Conservation (phyloP, 2,329 filamentous ascomycete species). For the Curvularia spicifera region DNA sequence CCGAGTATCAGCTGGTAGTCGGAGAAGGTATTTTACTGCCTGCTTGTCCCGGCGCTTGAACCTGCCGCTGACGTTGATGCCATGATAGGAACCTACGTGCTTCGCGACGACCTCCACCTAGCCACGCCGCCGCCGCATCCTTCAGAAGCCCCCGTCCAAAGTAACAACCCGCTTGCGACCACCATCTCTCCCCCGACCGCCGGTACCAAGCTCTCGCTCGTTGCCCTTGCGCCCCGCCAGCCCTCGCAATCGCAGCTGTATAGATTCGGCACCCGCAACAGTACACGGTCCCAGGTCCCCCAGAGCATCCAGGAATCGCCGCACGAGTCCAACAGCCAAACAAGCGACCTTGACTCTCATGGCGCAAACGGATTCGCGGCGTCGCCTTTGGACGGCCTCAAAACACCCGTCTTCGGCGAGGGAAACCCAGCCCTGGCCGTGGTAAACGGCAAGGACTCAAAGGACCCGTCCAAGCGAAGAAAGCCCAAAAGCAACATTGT, state of each 20-base stretch:
- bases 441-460: slow-evolving; percentile 70
- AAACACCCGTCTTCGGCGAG: slow-evolving; percentile 78
- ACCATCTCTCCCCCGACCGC: slow-evolving; percentile 80
- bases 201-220: slow-evolving; percentile 83
- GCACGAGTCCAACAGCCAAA: slow-evolving; percentile 53
- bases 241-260: slow-evolving; percentile 53
- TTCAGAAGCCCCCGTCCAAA: slow-evolving; percentile 84
- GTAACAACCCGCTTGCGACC: slow-evolving; percentile 90
- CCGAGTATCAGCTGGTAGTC: slow-evolving; percentile 88
- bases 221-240: slow-evolving; percentile 67
- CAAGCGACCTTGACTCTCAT: slow-evolving; percentile 55
- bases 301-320: slow-evolving; percentile 55
- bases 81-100: slow-evolving; percentile 77
- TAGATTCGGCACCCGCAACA: slow-evolving; percentile 51
- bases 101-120: slow-evolving; percentile 89
- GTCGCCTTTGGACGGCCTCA: slow-evolving; percentile 39
- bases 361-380: slow-evolving; percentile 46
- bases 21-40: slow-evolving; percentile 74
- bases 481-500: slow-evolving; percentile 99
- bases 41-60: slow-evolving; percentile 2
- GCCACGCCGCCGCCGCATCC: slow-evolving; percentile 95
- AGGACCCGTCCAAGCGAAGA: slow-evolving; percentile 70
- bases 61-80: slow-evolving; percentile 26
- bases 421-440: slow-evolving; percentile 75
- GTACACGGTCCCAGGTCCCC: slow-evolving; percentile 51